These are phyloP conservation scores for Calvatia gigantea DNA, from an alignment of 768 basidiomycete genomes.

Conservation along the genomic window DNA sequence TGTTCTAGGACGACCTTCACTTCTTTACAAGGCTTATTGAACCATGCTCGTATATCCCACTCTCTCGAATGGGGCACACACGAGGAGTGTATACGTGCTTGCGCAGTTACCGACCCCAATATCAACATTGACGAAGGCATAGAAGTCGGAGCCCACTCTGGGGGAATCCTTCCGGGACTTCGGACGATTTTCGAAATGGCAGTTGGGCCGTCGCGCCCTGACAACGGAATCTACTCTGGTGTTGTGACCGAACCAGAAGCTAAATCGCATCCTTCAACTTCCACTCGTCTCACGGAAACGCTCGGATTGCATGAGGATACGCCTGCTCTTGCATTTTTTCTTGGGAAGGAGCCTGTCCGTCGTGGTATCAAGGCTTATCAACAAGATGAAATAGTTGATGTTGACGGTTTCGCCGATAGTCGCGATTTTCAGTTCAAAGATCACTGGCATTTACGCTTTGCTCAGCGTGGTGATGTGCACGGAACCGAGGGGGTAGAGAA, in stretches of 20 bases:
- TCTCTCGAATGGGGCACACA: slow-evolving; percentile 50
- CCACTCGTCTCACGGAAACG: slow-evolving; percentile 32
- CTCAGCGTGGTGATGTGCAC: slow-evolving; percentile 25
- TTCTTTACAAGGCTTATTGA: slow-evolving; percentile 50
- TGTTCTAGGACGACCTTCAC: slow-evolving; percentile 44
- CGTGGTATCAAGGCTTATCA: slow-evolving; percentile 41
- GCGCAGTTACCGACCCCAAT: slow-evolving; percentile 38
- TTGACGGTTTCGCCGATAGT: slow-evolving; percentile 19
- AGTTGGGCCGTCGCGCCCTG: slow-evolving; percentile 26
- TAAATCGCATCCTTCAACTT: slow-evolving; percentile 7
- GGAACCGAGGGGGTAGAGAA: background rate
- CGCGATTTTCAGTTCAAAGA: background rate
- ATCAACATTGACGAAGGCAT: slow-evolving; percentile 37
- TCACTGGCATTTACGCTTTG: slow-evolving; percentile 35
- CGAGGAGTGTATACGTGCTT: slow-evolving; percentile 51
- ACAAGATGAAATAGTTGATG: slow-evolving; percentile 33
- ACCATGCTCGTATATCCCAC: slow-evolving; percentile 50
- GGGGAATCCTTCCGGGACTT: slow-evolving; percentile 42
- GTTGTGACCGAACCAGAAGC: slow-evolving; percentile 3
- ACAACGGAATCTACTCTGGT: background rate
- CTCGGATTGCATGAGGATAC: slow-evolving; percentile 49
- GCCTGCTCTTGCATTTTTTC: slow-evolving; percentile 44
- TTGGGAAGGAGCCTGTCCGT: slow-evolving; percentile 40
- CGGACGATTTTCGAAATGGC: slow-evolving; percentile 48
- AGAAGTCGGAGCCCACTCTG: slow-evolving; percentile 40